Evolutionary conservation across 2,329 filamentous ascomycete species (phyloP), one percentile per base, ranked within the genome.

Genomic region (Falciphora oryzae): DNA sequence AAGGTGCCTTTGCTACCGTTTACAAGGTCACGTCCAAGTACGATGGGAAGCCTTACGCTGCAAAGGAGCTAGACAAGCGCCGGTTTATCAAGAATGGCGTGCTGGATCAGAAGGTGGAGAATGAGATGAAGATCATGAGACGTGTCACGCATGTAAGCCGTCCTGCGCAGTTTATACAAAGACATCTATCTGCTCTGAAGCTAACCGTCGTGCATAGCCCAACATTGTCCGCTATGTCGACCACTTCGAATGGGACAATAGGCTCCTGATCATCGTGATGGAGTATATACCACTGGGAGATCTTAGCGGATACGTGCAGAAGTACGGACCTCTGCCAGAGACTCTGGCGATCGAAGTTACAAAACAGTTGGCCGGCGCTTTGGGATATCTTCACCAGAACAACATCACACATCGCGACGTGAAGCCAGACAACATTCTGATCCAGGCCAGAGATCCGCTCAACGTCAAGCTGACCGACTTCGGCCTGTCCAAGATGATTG

Each of bases 391-490:
- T 11, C 95, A 99, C 75, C 81, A 83, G 63, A 89, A 90, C 71
- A 92, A 90, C 72, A 97, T 99, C 70, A 98, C 94, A 0, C 95
- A 99, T 77, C 90, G 95, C n/a, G 95, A 99, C 75, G 93, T 99
- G 73, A 99, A 99, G 74, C 95, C 95, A 0, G 95, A 99, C 80
- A 99, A 99, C 72, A 97, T 99, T 66, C 82, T 99, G 57, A 91
- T 98, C 69, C 82, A 88, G 14, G 89, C 87, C 0, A 74, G 86
- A 13, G 80, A 89, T 7, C 93, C 93, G 0, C 85, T 97, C 61
- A 81, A 85, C 18, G 89, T 98, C 70, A 98, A 99, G 76, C 81
- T 99, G 18, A 97, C 95, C 0, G 95, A 99, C 74, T 99, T 99
- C 78, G 95, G 95, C 3, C 79, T 99, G 5, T 98, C 95, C 2